Evolutionary conservation across 225 moss, liverwort and hornwort genomes (phyloP).

Genomic region (Polytrichum commune): DNA sequence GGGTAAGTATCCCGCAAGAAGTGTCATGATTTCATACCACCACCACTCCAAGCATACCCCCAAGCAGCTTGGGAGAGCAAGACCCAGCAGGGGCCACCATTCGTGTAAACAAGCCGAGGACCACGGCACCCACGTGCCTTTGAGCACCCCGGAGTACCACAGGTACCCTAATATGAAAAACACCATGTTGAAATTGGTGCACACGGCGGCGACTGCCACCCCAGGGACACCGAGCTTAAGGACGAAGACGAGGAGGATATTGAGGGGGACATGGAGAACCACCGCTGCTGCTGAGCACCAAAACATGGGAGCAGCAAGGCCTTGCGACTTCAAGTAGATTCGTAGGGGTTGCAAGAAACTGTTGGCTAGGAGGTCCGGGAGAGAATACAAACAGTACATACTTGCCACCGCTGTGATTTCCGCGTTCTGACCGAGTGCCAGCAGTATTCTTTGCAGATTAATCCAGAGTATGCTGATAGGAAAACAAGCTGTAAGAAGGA

Average conservation of each 20-base stretch:
- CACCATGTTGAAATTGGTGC: slow-evolving; percentile 88
- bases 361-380: slow-evolving; percentile 76
- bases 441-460: slow-evolving; percentile 61
- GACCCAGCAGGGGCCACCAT: slow-evolving; percentile 71
- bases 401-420: slow-evolving; percentile 69
- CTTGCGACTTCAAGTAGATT: slow-evolving; percentile 82
- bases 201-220: slow-evolving; percentile 76
- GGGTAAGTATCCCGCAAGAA: slow-evolving; percentile 76
- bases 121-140: slow-evolving; percentile 75
- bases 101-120: slow-evolving; percentile 49
- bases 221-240: slow-evolving; percentile 70
- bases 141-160: slow-evolving; percentile 63
- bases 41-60: slow-evolving; percentile 90
- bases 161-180: slow-evolving; percentile 62
- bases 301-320: slow-evolving; percentile 77
- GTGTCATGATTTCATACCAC: slow-evolving; percentile 94
- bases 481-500: slow-evolving; percentile 64
- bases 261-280: slow-evolving; percentile 66
- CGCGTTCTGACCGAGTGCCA: slow-evolving; percentile 60
- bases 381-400: slow-evolving; percentile 68
- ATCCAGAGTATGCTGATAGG: slow-evolving; percentile 80
- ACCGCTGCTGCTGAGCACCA: slow-evolving; percentile 73
- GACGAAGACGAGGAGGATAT: slow-evolving; percentile 63
- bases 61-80: slow-evolving; percentile 79
- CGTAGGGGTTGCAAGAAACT: slow-evolving; percentile 77